Conservation (phyloP, 148 eudicot species). For the Polygonum aviculare region DNA sequence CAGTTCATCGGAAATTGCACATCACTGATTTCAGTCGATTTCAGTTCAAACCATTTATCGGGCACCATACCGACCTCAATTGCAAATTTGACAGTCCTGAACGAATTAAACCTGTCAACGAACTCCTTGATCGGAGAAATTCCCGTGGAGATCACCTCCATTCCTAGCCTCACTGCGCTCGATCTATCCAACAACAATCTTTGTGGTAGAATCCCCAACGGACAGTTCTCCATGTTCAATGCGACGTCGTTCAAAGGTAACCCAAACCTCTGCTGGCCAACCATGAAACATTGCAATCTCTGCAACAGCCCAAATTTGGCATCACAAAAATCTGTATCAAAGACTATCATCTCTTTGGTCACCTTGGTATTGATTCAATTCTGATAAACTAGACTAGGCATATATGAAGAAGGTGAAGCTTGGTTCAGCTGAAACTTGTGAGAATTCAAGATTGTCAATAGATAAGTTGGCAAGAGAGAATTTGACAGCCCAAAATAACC, state of each 20-base stretch:
- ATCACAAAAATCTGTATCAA: slow-evolving; percentile 13
- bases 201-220: slow-evolving; percentile 30
- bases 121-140: slow-evolving; percentile 42
- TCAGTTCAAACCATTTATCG: slow-evolving; percentile 30
- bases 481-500: neutral
- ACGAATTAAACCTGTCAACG: slow-evolving; percentile 24
- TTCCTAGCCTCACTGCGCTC: slow-evolving; percentile 19
- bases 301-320: slow-evolving; percentile 2
- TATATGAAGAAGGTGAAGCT: no score
- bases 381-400: neutral
- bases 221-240: slow-evolving; percentile 18
- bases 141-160: slow-evolving; percentile 21
- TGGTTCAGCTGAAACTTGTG: no score
- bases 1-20: slow-evolving; percentile 17
- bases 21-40: slow-evolving; percentile 27
- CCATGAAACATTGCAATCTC: slow-evolving; percentile 24
- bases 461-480: no score
- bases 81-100: slow-evolving; percentile 17
- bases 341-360: slow-evolving; percentile 20
- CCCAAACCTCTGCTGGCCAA: slow-evolving; percentile 34
- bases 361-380: slow-evolving; percentile 12
- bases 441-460: no score
- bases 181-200: slow-evolving; percentile 49
- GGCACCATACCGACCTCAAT: slow-evolving; percentile 34
- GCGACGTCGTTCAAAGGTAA: slow-evolving; percentile 32